Base-by-base conservation (phyloP, 495 filamentous ascomycete genomes). In the Podospora appendiculata region DNA sequence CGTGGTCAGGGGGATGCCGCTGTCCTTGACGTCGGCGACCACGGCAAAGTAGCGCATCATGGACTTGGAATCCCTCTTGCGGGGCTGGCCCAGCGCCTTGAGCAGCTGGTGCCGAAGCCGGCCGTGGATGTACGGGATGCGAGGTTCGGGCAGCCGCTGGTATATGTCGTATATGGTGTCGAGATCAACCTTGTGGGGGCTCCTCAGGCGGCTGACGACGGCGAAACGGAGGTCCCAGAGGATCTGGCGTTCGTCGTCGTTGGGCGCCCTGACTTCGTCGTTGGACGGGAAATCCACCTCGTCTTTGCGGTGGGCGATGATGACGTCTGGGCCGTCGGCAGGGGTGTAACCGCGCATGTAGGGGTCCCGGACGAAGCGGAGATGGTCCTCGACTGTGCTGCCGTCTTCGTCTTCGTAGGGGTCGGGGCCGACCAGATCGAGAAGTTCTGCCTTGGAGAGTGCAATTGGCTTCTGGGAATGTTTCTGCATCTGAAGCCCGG, bases 21-120 rank as follows among this genome's bases (percentile, higher is more conserved):
- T 72, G 32, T 73, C 65, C 63, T 88, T 82, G 74, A 91, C 84
- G 63, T 98, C 92, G 48, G 90, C 86, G 13, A 96, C 70, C 34
- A 96, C 71, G 4, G 83, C 81, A 41, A 96, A 81, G 63, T 90
- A 97, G 34, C 88, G 85, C 48, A 93, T 63, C 84, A 89, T 89
- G 3, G 79, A 77, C 36, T 66, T 58, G 41, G 77, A 68, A 47
- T 76, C 68, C 46, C 81, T 82, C 16, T 66, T 68, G 43, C 83
- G 75, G 8, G 82, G 76, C 61, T 77, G 73, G 19, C 86, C 83
- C 34, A 98, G 75, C 48, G 78, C 78, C 17, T 76, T 77, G 48
- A 95, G 69, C n/a, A 96, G 74, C 25, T 66, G 65, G 46, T 83
- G 82, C 12, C 90, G 79, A 0, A 77, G 69, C 6, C 65, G 61